phyloP scores from a whole-genome alignment of 257 asterid genomes.

The Fraxinus anomala region DNA sequence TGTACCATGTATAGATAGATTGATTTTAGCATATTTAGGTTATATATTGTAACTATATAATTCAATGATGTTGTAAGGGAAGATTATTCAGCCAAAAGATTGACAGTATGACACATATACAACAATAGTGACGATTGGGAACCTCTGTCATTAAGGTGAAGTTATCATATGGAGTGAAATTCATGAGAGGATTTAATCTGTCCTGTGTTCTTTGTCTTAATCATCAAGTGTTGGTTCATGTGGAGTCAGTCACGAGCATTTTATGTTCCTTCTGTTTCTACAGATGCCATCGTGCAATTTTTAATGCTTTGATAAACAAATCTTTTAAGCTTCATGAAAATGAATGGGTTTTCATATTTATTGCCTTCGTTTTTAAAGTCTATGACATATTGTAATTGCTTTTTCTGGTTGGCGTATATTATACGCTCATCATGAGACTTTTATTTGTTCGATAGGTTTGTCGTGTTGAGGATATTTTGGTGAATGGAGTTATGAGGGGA shows the following conservation, averaged over 20 bases:
- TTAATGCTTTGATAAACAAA: neutral
- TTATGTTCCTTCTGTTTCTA: slow-evolving; percentile 16
- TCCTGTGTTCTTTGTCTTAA: slow-evolving; percentile 17
- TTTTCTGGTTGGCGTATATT: slow-evolving; percentile 18
- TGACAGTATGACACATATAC: neutral
- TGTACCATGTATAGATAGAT: too few relatives aligned
- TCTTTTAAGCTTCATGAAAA: slow-evolving; percentile 25
- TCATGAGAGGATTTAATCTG: neutral
- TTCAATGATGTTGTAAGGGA: too few relatives aligned
- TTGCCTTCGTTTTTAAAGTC: slow-evolving; percentile 1
- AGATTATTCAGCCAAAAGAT: too few relatives aligned
- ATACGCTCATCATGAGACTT: slow-evolving; percentile 9
- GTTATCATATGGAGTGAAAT: slow-evolving; percentile 7
- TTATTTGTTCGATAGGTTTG: slow-evolving; percentile 62
- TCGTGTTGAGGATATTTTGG: slow-evolving; percentile 91
- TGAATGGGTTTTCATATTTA: neutral
- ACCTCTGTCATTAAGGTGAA: neutral
- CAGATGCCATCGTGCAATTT: slow-evolving; percentile 9
- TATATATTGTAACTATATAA: too few relatives aligned
- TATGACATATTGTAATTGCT: neutral
- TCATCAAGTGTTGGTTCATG: slow-evolving; percentile 4
- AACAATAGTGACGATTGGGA: neutral
- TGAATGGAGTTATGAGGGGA: slow-evolving; percentile 78
- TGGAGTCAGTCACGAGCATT: neutral
- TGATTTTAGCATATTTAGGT: too few relatives aligned